Conservation (phyloP, 352 stramenopile genomes). For the Blastocystis sp. region DNA sequence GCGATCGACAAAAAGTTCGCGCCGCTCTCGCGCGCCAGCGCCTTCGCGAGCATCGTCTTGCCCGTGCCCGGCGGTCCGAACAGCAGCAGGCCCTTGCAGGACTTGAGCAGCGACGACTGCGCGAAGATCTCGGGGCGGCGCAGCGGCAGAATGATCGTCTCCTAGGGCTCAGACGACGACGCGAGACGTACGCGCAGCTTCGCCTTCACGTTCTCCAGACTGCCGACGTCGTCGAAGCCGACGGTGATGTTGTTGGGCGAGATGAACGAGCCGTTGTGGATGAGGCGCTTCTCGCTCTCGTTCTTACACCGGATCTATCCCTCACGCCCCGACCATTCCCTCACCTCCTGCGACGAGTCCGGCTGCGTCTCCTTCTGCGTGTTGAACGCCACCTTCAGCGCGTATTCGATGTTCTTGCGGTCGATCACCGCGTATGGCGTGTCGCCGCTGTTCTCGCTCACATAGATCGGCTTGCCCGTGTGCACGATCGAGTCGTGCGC, state of each 20-base stretch:
- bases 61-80: constrained; percentile 81
- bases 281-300: constrained; percentile 82
- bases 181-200: constrained; percentile 77
- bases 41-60: constrained; percentile 88
- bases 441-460: constrained; percentile 55
- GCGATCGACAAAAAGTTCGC: constrained; percentile 86
- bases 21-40: constrained; percentile 86
- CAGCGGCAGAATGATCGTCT: constrained; percentile 70
- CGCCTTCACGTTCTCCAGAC: constrained; percentile 84
- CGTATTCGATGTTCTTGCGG: constrained; percentile 34
- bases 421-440: constrained; percentile 45
- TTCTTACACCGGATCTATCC: constrained; percentile 75
- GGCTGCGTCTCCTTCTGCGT: constrained; percentile 46
- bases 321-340: not conserved
- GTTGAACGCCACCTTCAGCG: constrained; percentile 44
- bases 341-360: constrained; percentile 30
- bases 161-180: not conserved
- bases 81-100: constrained; percentile 86
- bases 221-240: constrained; percentile 87
- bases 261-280: constrained; percentile 80
- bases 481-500: constrained; percentile 29
- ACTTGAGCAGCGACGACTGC: constrained; percentile 85
- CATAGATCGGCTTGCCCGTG: constrained; percentile 50
- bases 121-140: constrained; percentile 74
- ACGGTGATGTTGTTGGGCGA: constrained; percentile 85